A percentile compares a stretch with the other conserved stretches of the same genome.
Evolutionary conservation across 2,329 filamentous ascomycete species (phyloP).

Genomic region (Fusarium sp.): DNA sequence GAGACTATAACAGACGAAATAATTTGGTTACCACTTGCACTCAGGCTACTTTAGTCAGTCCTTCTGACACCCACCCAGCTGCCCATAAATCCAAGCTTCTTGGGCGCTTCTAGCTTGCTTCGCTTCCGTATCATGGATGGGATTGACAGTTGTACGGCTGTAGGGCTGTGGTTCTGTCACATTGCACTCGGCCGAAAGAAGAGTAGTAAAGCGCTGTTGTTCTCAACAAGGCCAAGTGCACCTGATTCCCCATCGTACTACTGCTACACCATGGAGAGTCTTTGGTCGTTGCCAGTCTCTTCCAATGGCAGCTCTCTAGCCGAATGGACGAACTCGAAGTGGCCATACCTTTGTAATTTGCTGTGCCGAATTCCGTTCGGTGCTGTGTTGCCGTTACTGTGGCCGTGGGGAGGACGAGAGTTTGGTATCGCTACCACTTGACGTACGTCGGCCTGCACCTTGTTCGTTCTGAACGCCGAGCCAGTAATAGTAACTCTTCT

Average conservation of each 20-base stretch:
- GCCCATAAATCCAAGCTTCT: neutral
- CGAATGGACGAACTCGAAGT: conserved; percentile 36
- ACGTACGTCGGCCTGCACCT: conserved; percentile 1
- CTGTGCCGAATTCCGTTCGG: conserved; percentile 3
- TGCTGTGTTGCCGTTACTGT: neutral
- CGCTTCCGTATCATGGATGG: neutral
- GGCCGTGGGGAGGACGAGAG: neutral
- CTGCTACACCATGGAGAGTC: conserved; percentile 11
- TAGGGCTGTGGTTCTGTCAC: neutral
- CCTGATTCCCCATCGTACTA: conserved; percentile 13
- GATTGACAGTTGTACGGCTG: neutral
- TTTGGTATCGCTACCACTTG: conserved; percentile 2
- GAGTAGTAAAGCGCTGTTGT: neutral
- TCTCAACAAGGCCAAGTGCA: neutral
- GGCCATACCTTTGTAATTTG: conserved; percentile 31
- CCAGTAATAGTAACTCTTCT: conserved; percentile 2
- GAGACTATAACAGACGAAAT: neutral
- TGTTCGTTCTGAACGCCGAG: conserved; percentile 18
- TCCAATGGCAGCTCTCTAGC: conserved; percentile 12
- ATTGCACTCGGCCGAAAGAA: neutral
- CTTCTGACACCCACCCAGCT: neutral
- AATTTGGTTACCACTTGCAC: neutral
- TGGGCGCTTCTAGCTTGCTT: neutral
- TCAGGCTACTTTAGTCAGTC: too few species aligned
- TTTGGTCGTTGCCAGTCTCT: neutral